Evolutionary conservation across 2,329 filamentous ascomycete species (phyloP), one percentile per base, ranked within the genome.

Genomic region (Phyllosticta citrichinensis): DNA sequence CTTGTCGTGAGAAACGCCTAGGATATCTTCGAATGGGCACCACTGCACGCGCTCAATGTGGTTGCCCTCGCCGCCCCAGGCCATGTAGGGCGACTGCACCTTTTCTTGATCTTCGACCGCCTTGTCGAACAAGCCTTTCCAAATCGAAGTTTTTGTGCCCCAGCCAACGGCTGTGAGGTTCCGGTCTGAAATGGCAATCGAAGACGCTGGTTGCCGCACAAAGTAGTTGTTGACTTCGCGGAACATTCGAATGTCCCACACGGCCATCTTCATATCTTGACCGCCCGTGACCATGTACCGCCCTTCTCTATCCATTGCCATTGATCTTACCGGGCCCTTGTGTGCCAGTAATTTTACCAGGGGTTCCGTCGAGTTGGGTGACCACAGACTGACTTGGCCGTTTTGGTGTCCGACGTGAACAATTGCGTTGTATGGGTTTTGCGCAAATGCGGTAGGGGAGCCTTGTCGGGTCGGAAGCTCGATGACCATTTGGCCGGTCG

Each of bases 191-290:
- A 99, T 95, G 22, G 90, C 81, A 24, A 97, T 81, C 0, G 89
- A 89, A 1, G 89, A 86, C 5, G 89, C 92, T 0, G 94, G 94
- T 62, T 89, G 85, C 50, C 87, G 83, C 40, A 91, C 89, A 65
- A 87, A 90, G 77, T 97, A 97, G 66, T 82, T 90, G 76, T 94
- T 89, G 25, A 99, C 87, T 70, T 96, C 91, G 67, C 88, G 91
- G 79, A 95, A 94, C 83, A 91, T 96, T 52, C 93, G 85, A 64
- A 97, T 87, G 71, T 97, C 93, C 91, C 93, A 97, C 12, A 96
- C 86, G n/a, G 88, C 86, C 88, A 96, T 95, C 71, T 88, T 90
- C 66, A 86, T 81, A 72, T 97, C 93, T 71, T 96, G 91, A 1
- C 92, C 93, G 0, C 90, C 87, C 3, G 91, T 91, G 11, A 96